Conservation (phyloP, 306 rosid species). For the Vachellia pachyceras region DNA sequence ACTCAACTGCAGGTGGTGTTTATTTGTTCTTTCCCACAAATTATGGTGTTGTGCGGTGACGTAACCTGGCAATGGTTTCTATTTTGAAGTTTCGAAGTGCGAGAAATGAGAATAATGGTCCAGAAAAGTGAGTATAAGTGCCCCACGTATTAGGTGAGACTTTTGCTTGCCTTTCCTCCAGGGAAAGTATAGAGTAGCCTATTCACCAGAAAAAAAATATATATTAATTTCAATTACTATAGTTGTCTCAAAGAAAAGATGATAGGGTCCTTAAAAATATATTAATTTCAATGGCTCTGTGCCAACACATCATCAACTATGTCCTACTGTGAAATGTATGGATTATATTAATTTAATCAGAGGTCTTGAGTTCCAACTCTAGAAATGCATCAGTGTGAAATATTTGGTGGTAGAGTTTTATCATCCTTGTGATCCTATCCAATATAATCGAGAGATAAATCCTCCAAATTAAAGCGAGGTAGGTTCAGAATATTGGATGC, state of each 20-base stretch:
- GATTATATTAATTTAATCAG: too few relatives aligned
- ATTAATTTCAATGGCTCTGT: not conserved
- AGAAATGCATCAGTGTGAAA: too few relatives aligned
- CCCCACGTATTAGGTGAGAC: conserved; percentile 42
- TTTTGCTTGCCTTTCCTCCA: conserved; percentile 47
- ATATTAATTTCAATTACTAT: not conserved
- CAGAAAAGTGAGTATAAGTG: not conserved
- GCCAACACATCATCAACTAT: conserved; percentile 37
- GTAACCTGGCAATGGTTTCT: not conserved
- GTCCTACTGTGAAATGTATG: not conserved
- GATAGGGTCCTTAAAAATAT: too few relatives aligned
- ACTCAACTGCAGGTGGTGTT: not conserved
- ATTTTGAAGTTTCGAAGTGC: not conserved
- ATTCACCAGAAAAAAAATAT: not conserved
- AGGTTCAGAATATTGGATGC: too few relatives aligned
- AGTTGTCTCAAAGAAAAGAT: not conserved
- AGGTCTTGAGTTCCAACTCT: too few relatives aligned
- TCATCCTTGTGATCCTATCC: too few relatives aligned
- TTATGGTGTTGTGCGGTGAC: not conserved
- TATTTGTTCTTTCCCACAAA: not conserved
- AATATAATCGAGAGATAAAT: too few relatives aligned
- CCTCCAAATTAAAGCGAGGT: too few relatives aligned
- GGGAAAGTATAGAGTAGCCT: conserved; percentile 47
- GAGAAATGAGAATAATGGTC: conserved; percentile 1
- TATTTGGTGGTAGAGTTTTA: too few relatives aligned